phyloP scores from a whole-genome alignment of 371 early-diverging fungal genomes.

The Rhizopus arrhizus region DNA sequence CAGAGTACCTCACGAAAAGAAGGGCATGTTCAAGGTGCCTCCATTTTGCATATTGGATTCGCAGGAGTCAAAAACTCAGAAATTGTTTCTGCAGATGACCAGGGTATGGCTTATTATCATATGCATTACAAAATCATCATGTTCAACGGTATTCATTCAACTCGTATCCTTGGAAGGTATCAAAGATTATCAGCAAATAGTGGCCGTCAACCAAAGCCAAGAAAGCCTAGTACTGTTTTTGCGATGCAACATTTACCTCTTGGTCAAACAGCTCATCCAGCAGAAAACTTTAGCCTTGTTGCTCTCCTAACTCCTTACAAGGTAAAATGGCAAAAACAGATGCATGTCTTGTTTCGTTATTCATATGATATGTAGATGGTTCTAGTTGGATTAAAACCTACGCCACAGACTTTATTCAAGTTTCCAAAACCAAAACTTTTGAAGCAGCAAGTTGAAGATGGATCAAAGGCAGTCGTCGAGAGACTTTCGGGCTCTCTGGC shows the following conservation, averaged over 20 bases:
- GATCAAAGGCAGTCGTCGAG: constrained; percentile 31
- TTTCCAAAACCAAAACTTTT: constrained; percentile 54
- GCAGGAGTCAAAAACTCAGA: constrained; percentile 67
- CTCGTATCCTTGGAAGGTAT: constrained; percentile 69
- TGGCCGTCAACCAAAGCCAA: constrained; percentile 35
- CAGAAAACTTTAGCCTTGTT: constrained; percentile 70
- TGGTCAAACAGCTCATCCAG: constrained; percentile 62
- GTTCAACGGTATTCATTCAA: constrained; percentile 69
- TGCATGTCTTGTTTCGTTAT: not conserved
- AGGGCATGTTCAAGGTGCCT: constrained; percentile 71
- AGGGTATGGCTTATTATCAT: constrained; percentile 79
- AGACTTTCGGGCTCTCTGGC: constrained; percentile 63
- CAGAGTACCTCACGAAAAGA: constrained; percentile 52
- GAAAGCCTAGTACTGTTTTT: constrained; percentile 65
- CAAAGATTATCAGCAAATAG: constrained; percentile 44
- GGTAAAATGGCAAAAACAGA: constrained; percentile 33
- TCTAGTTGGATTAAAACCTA: constrained; percentile 73
- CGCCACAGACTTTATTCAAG: constrained; percentile 71
- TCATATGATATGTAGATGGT: constrained; percentile 51
- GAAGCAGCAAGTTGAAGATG: constrained; percentile 2
- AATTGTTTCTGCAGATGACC: constrained; percentile 74
- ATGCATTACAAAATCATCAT: constrained; percentile 66
- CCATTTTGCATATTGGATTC: constrained; percentile 72
- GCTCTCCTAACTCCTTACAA: constrained; percentile 77
- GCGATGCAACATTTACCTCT: constrained; percentile 70